Evolutionary conservation across 306 rosid species (phyloP), one percentile per base, ranked within the genome.

Genomic region (Acacia melanoxylon): DNA sequence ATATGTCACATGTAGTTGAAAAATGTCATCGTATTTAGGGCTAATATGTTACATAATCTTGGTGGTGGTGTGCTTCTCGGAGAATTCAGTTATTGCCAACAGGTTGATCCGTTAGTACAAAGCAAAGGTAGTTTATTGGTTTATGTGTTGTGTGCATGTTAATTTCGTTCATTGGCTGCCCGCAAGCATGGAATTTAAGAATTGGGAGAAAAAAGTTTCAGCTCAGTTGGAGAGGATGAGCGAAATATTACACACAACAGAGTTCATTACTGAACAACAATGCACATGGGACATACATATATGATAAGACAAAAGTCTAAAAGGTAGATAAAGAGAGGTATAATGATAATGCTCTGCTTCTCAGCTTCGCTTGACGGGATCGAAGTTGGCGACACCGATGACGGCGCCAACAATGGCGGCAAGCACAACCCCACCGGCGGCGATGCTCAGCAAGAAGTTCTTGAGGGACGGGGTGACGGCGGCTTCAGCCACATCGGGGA

Each of bases 381-480:
- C 98, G 80, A 93, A 96, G 83, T 96, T 96, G 80, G 99, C 6
- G 16, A 96, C 99, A 29, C 94, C 97, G 15, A 92, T 45, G 7
- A 96, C 94, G 0, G 89, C 99, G 15, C 98, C 98, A n/a, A 96
- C 7, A 42, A 93, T 19, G 46, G 73, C 96, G 1, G 61, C 44
- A 37, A 87, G 67, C 76, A 96, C 99, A 44, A 75, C 86, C 40
- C 98, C 99, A 42, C 98, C 98, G 10, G 99, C 98, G 0, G 66
- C 91, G 61, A 96, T 96, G 88, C 97, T 96, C 81, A 96, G 99
- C 94, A 93, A 85, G 90, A 93, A 93, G 90, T 96, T 96, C 89
- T 92, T 96, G 74, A 96, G 92, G 40, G 99, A 96, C 2, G 99
- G 97, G 14, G 97, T 10, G 31, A 90, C 91, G 0, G 97, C 99